Percentiles rank a stretch among this genome's conserved stretches.
Evolutionary conservation across 768 basidiomycete species (phyloP).

Genomic region (Leccinum longicurvipes): DNA sequence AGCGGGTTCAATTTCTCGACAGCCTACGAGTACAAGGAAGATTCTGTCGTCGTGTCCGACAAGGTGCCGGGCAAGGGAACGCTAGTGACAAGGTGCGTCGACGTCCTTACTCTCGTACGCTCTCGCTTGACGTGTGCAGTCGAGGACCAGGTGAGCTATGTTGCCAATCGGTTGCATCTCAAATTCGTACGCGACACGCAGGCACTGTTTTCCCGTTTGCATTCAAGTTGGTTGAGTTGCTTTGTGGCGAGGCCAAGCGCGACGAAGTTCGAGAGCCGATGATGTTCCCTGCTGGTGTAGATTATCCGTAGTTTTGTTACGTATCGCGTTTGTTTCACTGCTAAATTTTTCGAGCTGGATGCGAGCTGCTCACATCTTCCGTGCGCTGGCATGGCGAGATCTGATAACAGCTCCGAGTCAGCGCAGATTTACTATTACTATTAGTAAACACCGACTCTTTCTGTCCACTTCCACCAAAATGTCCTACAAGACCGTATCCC

Average conservation of each 20-base stretch:
- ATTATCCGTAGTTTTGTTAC: conserved; percentile 32
- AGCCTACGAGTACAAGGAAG: conserved; percentile 76
- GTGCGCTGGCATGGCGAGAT: conserved; percentile 17
- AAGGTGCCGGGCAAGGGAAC: conserved; percentile 37
- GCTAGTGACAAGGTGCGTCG: conserved; percentile 69
- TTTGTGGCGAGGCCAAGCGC: conserved; percentile 62
- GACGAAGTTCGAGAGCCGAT: conserved; percentile 62
- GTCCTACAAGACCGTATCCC: conserved; percentile 43
- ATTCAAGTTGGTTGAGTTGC: conserved; percentile 66
- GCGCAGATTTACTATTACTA: conserved; percentile 17
- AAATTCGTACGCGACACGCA: conserved; percentile 16
- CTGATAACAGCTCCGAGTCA: conserved; percentile 20
- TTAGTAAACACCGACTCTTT: conserved; percentile 12
- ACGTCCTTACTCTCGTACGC: neutral
- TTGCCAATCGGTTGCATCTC: neutral
- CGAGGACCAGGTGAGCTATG: conserved; percentile 63
- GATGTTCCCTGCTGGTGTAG: conserved; percentile 62
- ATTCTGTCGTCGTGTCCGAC: conserved; percentile 64
- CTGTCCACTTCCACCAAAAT: conserved; percentile 26
- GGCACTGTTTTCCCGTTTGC: conserved; percentile 80
- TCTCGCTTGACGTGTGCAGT: conserved; percentile 34
- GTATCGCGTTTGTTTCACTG: conserved; percentile 13
- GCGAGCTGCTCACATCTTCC: conserved; percentile 20
- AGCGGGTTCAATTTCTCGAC: neutral
- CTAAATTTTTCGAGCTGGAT: conserved; percentile 23